A percentile compares a stretch with the other conserved stretches of the same genome.
phyloP scores from a whole-genome alignment of 192 early-diverging fungal genomes.

The Diversispora eburnea region DNA sequence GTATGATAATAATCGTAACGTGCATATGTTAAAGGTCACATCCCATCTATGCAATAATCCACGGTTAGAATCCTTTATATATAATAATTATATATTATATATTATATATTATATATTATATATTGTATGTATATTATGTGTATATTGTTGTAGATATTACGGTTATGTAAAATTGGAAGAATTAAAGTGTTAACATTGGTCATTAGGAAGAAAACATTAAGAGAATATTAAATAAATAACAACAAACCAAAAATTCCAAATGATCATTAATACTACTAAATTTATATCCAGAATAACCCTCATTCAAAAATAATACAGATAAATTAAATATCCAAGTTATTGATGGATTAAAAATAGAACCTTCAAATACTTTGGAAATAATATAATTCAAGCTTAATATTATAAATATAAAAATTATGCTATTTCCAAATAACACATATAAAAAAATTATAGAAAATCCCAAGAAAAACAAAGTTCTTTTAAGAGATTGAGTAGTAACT shows the following conservation, averaged over 20 bases:
- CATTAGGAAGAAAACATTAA: too few relatives aligned
- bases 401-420: slow-evolving; percentile 70
- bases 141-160: too few relatives aligned
- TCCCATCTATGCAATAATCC: slow-evolving; percentile 83
- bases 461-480: slow-evolving; percentile 52
- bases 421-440: slow-evolving; percentile 65
- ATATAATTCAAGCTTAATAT: slow-evolving; percentile 65
- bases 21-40: slow-evolving; percentile 83
- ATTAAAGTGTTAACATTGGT: too few relatives aligned
- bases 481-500: slow-evolving; percentile 23
- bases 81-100: slow-evolving; percentile 9
- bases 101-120: background rate
- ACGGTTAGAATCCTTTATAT: slow-evolving; percentile 54
- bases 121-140: too few relatives aligned
- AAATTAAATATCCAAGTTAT: slow-evolving; percentile 84
- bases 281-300: slow-evolving; percentile 68
- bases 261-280: slow-evolving; percentile 50
- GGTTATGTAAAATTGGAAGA: too few relatives aligned
- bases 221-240: too few relatives aligned
- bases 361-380: slow-evolving; percentile 52
- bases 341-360: slow-evolving; percentile 53
- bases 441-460: slow-evolving; percentile 61
- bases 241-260: slow-evolving; percentile 63
- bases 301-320: slow-evolving; percentile 75
- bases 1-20: slow-evolving; percentile 89